Conservation (phyloP, 768 basidiomycete genomes). For the Rhodotorula kratochvilovae region DNA sequence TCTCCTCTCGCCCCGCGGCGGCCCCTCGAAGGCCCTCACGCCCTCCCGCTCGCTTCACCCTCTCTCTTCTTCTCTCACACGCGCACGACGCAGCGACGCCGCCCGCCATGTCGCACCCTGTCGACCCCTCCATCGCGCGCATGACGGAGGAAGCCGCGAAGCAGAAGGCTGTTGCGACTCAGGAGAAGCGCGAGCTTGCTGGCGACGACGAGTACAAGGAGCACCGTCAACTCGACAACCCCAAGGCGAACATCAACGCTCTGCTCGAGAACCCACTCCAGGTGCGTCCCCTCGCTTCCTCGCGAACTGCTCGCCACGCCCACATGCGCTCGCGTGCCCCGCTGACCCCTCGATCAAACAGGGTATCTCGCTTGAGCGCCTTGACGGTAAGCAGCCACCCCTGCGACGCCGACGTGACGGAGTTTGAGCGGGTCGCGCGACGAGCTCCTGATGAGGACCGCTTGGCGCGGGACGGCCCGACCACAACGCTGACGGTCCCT, state of each 20-base stretch:
- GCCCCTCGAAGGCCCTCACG: too few relatives aligned
- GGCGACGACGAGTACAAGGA: constrained; percentile 3
- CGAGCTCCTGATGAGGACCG: too few relatives aligned
- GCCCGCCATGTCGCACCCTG: not conserved
- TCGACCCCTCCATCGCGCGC: constrained; percentile 9
- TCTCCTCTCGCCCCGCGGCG: too few relatives aligned
- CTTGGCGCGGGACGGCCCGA: too few relatives aligned
- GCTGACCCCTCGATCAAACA: not conserved
- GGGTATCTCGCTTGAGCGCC: constrained; percentile 9
- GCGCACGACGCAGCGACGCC: too few relatives aligned
- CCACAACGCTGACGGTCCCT: not conserved
- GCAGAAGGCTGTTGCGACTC: constrained; percentile 13
- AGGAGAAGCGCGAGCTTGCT: constrained; percentile 30
- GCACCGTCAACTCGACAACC: constrained; percentile 1
- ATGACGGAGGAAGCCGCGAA: constrained; percentile 9
- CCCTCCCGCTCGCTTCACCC: too few relatives aligned
- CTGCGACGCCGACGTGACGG: constrained; percentile 43
- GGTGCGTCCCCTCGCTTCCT: not conserved
- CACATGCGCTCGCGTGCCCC: not conserved
- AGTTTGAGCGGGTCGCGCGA: constrained; percentile 52
- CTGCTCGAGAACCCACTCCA: constrained; percentile 57
- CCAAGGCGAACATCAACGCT: constrained; percentile 5
- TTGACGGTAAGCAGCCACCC: not conserved
- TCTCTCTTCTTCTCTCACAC: too few relatives aligned
- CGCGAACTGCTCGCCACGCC: too few relatives aligned